Base-by-base conservation (phyloP, 495 filamentous ascomycete genomes). In the Rostrohypoxylon terebratum region DNA sequence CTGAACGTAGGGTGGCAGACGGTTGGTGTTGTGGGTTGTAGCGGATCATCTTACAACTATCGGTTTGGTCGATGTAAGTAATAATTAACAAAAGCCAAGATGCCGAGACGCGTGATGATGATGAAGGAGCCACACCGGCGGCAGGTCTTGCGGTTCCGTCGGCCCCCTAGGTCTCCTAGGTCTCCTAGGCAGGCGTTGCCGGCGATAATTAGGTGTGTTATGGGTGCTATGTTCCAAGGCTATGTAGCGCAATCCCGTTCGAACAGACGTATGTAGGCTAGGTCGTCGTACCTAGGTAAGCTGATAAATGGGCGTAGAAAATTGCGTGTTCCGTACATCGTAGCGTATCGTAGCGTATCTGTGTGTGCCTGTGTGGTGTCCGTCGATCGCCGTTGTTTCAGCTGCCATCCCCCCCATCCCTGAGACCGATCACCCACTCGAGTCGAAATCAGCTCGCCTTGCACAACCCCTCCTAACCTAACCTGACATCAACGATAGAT, bases 301-400 rank as follows among this genome's bases (percentile, higher is more conserved):
- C 40, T 61, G 42, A 54, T 54, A 23, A 25, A 23, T 25, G 4
- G 23, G 47, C 47, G 18, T 50, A 50, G 23, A 11, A 3, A 50
- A 11, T 9, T 45, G 16, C 42, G 45, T 11, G 16, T 28, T 28
- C 28, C 8, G 16, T 23, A 42, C 11, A 9, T 0, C 25, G 4
- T 2, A 28, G 25, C n/a, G 33, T 34, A 20, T 4, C 20, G 23
- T 23, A n/a, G 10, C 23, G 5, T 23, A 60, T 60, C 4, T 16
- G 14, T 47, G 20, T 23, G 53, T 48, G 11, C 8, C 20, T 4
- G 4, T 53, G n/a, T n/a, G n/a, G n/a, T n/a, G n/a, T 3, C 28
- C 28, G 31, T n/a, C 31, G 51, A 36, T 36, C 51, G 51, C 51
- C 51, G 13, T 34, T 55, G 51, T 55, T 55, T 55, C 51, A 62